Percentiles rank a stretch among this genome's conserved stretches.
These are phyloP conservation scores for Inga leiocalycina DNA, from an alignment of 306 rosid species.

Conservation along the genomic window DNA sequence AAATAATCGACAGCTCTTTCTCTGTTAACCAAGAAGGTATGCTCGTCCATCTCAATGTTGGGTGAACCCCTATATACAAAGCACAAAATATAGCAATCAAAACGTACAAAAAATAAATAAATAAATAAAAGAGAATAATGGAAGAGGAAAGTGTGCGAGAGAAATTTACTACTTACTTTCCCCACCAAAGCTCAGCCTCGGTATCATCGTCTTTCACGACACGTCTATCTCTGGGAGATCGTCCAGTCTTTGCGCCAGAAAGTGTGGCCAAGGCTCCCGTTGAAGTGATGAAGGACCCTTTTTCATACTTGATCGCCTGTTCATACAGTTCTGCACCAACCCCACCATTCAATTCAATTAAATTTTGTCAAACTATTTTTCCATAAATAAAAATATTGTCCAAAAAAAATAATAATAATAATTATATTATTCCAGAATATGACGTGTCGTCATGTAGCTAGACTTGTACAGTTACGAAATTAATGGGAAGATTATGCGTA, in stretches of 20 bases:
- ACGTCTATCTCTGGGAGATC: constrained; percentile 89
- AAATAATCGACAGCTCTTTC: constrained; percentile 95
- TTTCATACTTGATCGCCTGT: constrained; percentile 87
- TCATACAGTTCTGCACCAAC: constrained; percentile 55
- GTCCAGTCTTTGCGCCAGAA: constrained; percentile 96
- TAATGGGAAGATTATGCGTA: neutral
- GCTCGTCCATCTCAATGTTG: constrained; percentile 92
- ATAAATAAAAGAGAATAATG: neutral
- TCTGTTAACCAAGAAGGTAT: constrained; percentile 85
- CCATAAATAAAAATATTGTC: neutral
- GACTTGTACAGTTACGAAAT: neutral
- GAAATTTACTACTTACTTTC: constrained; percentile 56
- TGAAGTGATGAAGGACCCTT: constrained; percentile 77
- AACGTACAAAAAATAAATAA: neutral
- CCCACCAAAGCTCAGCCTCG: constrained; percentile 94
- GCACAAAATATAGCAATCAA: neutral
- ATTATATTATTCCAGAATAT: neutral
- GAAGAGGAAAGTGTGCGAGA: neutral
- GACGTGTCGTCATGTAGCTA: neutral
- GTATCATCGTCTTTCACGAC: constrained; percentile 72
- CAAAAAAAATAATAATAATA: neutral
- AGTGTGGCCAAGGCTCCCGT: constrained; percentile 90
- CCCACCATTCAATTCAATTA: neutral
- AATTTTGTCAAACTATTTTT: neutral
- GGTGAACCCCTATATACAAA: constrained; percentile 75